phyloP scores from a whole-genome alignment of 2,329 filamentous ascomycete genomes.

The Trichophyton simii region DNA sequence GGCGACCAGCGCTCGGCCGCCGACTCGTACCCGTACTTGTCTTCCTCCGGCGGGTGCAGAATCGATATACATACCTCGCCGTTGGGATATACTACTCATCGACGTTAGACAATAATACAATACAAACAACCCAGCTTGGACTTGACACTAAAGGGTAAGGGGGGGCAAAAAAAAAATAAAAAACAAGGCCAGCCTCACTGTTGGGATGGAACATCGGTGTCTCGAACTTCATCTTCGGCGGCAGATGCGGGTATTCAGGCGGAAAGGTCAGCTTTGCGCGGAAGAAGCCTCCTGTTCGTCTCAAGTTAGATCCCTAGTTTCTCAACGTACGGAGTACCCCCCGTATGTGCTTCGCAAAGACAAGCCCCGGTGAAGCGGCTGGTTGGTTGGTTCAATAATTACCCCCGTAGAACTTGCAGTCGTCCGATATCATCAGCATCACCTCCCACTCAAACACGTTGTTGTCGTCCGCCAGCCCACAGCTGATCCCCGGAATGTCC shows the following conservation, averaged over 20 bases:
- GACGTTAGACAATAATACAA: neutral
- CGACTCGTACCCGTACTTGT: slow-evolving; percentile 84
- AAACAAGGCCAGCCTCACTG: slow-evolving; percentile 35
- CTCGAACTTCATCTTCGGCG: slow-evolving; percentile 80
- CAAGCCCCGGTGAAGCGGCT: too few species aligned
- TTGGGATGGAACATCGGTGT: slow-evolving; percentile 87
- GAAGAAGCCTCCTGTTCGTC: slow-evolving; percentile 68
- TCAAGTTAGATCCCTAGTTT: neutral
- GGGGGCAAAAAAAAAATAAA: neutral
- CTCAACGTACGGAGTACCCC: too few species aligned
- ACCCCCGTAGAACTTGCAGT: slow-evolving; percentile 90
- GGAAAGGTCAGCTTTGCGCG: slow-evolving; percentile 76
- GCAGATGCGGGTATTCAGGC: slow-evolving; percentile 69
- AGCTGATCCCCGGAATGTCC: slow-evolving; percentile 88
- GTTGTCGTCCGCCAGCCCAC: slow-evolving; percentile 63
- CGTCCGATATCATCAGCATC: slow-evolving; percentile 95
- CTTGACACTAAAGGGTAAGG: too few species aligned
- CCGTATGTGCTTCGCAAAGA: neutral
- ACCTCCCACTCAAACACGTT: slow-evolving; percentile 97
- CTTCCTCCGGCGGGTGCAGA: slow-evolving; percentile 86
- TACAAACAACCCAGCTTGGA: too few species aligned
- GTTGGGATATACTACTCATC: slow-evolving; percentile 54
- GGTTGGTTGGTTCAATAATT: slow-evolving; percentile 11
- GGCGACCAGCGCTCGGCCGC: slow-evolving; percentile 87
- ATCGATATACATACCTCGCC: slow-evolving; percentile 95